Conservation (phyloP, 164 flowering plant genomes). For the Cinnamomum micranthum region DNA sequence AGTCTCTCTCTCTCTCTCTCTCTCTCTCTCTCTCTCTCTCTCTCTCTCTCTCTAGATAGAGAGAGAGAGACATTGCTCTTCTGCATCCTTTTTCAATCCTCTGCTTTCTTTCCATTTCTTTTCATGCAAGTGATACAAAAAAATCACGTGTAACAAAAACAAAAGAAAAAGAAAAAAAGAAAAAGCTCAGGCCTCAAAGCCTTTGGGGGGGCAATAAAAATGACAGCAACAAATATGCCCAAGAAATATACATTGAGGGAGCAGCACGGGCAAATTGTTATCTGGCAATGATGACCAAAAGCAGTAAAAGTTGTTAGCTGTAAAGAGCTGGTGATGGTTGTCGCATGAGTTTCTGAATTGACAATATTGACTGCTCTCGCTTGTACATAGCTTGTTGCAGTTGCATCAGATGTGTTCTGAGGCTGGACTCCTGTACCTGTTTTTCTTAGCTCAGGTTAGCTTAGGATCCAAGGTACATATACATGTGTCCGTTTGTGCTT, state of each 20-base stretch:
- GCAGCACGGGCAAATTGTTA: not conserved
- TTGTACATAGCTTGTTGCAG: slow-evolving; percentile 27
- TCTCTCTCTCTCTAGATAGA: not conserved
- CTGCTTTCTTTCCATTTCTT: not conserved
- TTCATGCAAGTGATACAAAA: not conserved
- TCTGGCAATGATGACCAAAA: not conserved
- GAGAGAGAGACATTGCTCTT: not conserved
- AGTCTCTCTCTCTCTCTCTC: not conserved
- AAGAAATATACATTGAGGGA: not conserved
- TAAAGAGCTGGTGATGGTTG: not conserved
- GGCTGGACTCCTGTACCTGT: slow-evolving; percentile 72
- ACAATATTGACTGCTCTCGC: slow-evolving; percentile 15
- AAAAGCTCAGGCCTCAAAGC: not conserved
- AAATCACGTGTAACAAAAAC: not conserved
- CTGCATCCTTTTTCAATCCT: not conserved
- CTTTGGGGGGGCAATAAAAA: not conserved
- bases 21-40: not conserved
- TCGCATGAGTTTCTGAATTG: slow-evolving; percentile 18
- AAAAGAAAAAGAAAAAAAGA: not conserved
- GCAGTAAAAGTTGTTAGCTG: not conserved
- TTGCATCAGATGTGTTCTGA: slow-evolving; percentile 63
- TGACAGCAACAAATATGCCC: not conserved
- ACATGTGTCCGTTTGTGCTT: not conserved
- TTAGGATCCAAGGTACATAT: not conserved
- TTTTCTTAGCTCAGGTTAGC: slow-evolving; percentile 5